These are phyloP conservation scores for Jamesozyma lodderae DNA, from an alignment of 805 yeast genomes.

Conservation along the genomic window DNA sequence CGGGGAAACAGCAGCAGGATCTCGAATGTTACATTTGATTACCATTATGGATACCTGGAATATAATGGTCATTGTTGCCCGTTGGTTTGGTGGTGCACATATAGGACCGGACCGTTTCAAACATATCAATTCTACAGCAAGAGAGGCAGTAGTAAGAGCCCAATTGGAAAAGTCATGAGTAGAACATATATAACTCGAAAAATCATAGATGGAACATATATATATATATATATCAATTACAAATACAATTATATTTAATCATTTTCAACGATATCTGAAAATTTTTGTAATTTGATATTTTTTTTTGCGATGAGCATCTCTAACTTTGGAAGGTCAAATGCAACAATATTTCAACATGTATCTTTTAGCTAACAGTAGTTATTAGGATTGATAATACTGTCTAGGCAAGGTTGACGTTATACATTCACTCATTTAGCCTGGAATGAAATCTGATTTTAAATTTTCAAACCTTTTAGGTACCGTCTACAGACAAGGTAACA, in stretches of 20 bases:
- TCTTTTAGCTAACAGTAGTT: background rate
- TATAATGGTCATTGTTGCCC: slow-evolving; percentile 67
- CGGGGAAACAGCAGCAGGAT: slow-evolving; percentile 95
- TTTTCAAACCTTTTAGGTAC: slow-evolving; percentile 88
- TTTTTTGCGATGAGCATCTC: slow-evolving; percentile 2
- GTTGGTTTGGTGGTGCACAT: slow-evolving; percentile 92
- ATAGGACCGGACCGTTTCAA: slow-evolving; percentile 91
- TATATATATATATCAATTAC: background rate
- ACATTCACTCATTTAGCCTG: no score
- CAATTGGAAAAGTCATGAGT: slow-evolving; percentile 35
- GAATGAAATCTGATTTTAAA: slow-evolving; percentile 81
- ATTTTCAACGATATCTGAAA: background rate
- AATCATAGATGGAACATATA: background rate
- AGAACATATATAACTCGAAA: no score
- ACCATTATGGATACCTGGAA: slow-evolving; percentile 76
- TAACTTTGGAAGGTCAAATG: no score
- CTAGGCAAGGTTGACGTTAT: no score
- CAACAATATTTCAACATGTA: background rate
- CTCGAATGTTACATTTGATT: slow-evolving; percentile 69
- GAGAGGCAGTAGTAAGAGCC: slow-evolving; percentile 71
- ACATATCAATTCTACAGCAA: slow-evolving; percentile 81
- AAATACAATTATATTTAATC: no score
- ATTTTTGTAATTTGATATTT: slow-evolving; percentile 1
- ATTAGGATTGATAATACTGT: background rate
- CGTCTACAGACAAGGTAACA: slow-evolving; percentile 87